Percentiles rank a stretch among this genome's conserved stretches.
Evolutionary conservation across 2,329 filamentous ascomycete species (phyloP).

Genomic region (Aspergillus pseudoglaucus): DNA sequence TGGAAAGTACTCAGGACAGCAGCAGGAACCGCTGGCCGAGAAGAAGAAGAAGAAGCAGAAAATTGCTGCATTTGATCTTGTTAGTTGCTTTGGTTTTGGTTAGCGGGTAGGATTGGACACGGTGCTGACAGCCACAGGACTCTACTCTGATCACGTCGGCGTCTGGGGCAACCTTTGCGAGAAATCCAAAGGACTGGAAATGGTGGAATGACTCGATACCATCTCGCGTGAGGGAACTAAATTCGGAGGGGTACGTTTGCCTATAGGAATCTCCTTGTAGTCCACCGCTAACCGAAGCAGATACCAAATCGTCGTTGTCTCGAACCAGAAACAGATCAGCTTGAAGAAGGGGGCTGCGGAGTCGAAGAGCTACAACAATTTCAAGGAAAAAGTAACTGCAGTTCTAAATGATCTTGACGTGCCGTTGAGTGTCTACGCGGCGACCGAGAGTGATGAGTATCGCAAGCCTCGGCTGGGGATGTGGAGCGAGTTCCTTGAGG

Average conservation of each 20-base stretch:
- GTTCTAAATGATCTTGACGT: conserved; percentile 63
- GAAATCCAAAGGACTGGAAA: conserved; percentile 74
- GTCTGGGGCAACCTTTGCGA: conserved; percentile 73
- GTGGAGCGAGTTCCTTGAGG: conserved; percentile 66
- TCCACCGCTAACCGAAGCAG: conserved; percentile 33
- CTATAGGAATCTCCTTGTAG: background rate
- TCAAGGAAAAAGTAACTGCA: conserved; percentile 70
- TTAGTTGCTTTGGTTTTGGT: conserved; percentile 12
- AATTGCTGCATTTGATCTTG: conserved; percentile 44
- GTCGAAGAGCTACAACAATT: conserved; percentile 64
- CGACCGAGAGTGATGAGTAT: conserved; percentile 72
- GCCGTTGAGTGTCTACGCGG: conserved; percentile 75
- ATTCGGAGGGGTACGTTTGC: conserved; percentile 57
- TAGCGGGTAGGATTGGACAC: background rate
- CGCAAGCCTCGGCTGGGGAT: conserved; percentile 85
- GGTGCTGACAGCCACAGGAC: conserved; percentile 49
- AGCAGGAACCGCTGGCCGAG: conserved; percentile 1
- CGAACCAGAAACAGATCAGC: conserved; percentile 80
- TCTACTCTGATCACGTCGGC: conserved; percentile 76
- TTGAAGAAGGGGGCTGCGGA: conserved; percentile 63
- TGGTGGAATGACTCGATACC: conserved; percentile 82
- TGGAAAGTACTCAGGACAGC: conserved; percentile 55
- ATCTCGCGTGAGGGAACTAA: conserved; percentile 57
- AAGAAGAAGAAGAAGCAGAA: conserved; percentile 12
- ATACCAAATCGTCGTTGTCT: conserved; percentile 71